Base-by-base conservation (phyloP, 441 rosid species). In the Croton laevigatus region DNA sequence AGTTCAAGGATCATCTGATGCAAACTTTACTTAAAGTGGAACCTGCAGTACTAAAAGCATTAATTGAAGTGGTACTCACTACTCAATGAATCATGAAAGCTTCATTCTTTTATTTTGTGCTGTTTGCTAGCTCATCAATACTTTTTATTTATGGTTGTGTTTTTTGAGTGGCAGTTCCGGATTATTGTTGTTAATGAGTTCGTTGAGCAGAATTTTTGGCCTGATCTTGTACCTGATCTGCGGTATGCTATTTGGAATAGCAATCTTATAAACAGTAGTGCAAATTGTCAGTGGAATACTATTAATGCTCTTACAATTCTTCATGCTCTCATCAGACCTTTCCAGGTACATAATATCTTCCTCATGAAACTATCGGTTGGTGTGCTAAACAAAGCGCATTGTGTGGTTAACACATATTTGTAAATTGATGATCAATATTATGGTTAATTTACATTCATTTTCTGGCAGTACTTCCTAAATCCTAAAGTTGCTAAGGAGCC, bases 401-500 rank as follows among this genome's bases (percentile, higher is more conserved):
- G 23, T 49, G 13, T 37, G 23, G 23, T 6, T 49, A 16, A 59
- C 16, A 23, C 16, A 32, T 57, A 65, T 72, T 23, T 66, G 45
- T 12, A 45, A 44, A 62, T 8, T 38, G 38, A 58, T 32, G 42
- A 40, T 65, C 22, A 13, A 49, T 22, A 60, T 49, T 20, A 36
- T 73, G 55, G 42, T 63, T 52, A 38, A 70, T 37, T 40, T 6
- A 27, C 63, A 46, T 19, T 23, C 42, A 66, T 32, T 27, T 64
- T 64, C 59, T 73, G 71, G 65, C 84, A 92, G 97, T 92, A 90
- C 76, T 92, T 90, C 79, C 68, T 92, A 78, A 85, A 87, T 73
- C 97, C 97, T 62, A 90, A 88, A 84, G 83, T 90, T 80, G 87
- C 81, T 6, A 81, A 77, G 82, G 97, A 92, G 88, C 90, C 91